Evolutionary conservation across 208 protist genomes (phyloP), one percentile per base, ranked within the genome.

Genomic region (Leishmania aethiopica): DNA sequence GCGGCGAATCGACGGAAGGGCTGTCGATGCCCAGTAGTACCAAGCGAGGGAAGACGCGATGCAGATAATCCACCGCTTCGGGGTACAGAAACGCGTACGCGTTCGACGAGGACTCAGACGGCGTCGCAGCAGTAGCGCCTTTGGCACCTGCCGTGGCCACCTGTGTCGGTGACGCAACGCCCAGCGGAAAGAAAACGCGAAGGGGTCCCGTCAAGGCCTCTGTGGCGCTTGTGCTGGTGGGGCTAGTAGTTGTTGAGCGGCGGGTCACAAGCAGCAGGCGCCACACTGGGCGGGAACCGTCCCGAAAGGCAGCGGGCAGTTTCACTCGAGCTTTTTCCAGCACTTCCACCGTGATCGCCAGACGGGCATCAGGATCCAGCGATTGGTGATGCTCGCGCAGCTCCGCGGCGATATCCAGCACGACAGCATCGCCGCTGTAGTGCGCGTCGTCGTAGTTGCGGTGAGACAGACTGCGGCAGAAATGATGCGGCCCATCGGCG

Each of bases 21-120:
- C 90, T 78, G 77, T 97, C 94, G 11, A 88, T 93, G 55, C 87
- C 94, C 53, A 97, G 49, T 28, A 97, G 78, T 17, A 96, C 75
- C 37, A 97, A 78, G 22, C 80, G 77, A 1, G 94, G 94, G 57
- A 93, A 94, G 32, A 28, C 17, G 17, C 83, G 77, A n/a, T 83
- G 57, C 19, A 97, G 59, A 42, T 84, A 92, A n/a, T 86, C 77
- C 40, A 91, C 85, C 17, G 89, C 84, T 8, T 90, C 86, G 0
- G 78, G 82, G 22, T 86, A 67, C 57, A 96, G 84, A 72, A 88
- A 94, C 13, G 86, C 88, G 81, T 85, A 94, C 32, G 72, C 45
- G 51, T 84, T 83, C 67, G 79, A 82, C 82, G 82, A 88, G 28
- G 45, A 37, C 32, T 28, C 40, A 47, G 57, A n/a, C 13, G 6